Evolutionary conservation across 192 early-diverging fungal species (phyloP).

Genomic region (Gigaspora rosea): DNA sequence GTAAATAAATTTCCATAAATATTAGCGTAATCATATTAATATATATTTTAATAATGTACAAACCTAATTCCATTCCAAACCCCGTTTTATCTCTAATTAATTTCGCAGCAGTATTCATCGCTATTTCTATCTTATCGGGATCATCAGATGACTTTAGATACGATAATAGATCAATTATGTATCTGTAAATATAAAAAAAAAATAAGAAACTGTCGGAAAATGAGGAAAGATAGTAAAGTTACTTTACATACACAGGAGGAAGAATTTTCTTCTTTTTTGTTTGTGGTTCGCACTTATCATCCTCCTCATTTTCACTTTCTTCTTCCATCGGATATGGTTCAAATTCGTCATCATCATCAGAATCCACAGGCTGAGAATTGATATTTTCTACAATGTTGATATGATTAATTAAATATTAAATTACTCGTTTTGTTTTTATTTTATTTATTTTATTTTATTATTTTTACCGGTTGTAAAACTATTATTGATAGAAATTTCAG

Average conservation of each 20-base stretch:
- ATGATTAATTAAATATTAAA: too few species aligned
- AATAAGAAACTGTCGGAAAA: neutral
- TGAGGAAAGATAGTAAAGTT: neutral
- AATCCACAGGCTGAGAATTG: neutral
- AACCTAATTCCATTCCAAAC: constrained; percentile 29
- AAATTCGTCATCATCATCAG: constrained; percentile 31
- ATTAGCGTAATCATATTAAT: neutral
- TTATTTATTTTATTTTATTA: too few species aligned
- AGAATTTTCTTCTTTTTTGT: neutral
- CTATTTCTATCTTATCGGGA: constrained; percentile 27
- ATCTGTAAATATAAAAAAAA: constrained; percentile 3
- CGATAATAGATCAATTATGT: constrained; percentile 26
- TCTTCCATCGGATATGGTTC: constrained; percentile 31
- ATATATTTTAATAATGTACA: neutral
- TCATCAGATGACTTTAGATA: constrained; percentile 21
- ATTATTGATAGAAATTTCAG: neutral
- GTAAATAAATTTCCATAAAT: neutral
- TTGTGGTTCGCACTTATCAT: neutral
- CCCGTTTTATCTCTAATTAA: constrained; percentile 19
- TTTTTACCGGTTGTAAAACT: neutral
- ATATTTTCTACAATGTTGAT: too few species aligned
- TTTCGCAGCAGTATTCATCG: constrained; percentile 4
- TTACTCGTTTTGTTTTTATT: too few species aligned
- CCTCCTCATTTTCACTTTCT: constrained; percentile 23
- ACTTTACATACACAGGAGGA: constrained; percentile 16